phyloP scores from a whole-genome alignment of 768 basidiomycete species.

The Amanita brunnescens region DNA sequence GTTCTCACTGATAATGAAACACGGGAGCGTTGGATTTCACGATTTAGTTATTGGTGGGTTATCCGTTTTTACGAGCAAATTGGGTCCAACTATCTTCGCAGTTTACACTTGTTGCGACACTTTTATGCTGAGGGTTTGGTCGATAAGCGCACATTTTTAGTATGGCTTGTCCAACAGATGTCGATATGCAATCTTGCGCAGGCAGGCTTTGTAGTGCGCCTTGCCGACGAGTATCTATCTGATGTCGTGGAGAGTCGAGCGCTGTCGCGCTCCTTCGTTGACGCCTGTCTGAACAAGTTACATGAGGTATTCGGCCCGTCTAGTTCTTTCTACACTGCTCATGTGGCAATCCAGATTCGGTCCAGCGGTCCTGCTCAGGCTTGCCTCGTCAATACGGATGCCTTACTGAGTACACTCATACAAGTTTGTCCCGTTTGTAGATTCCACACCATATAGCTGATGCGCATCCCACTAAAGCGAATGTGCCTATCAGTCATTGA shows the following conservation, averaged over 20 bases:
- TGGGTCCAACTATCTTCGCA: slow-evolving; percentile 18
- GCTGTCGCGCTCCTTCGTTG: slow-evolving; percentile 58
- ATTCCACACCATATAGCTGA: not conserved
- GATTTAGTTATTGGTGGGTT: slow-evolving; percentile 68
- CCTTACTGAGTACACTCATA: slow-evolving; percentile 45
- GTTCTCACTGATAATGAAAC: slow-evolving; percentile 64
- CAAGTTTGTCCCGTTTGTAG: slow-evolving; percentile 37
- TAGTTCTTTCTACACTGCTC: not conserved
- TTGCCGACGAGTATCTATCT: slow-evolving; percentile 76
- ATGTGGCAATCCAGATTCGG: slow-evolving; percentile 35
- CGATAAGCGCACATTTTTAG: slow-evolving; percentile 66
- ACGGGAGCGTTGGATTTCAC: slow-evolving; percentile 68
- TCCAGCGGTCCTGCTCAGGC: slow-evolving; percentile 41
- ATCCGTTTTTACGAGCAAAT: not conserved
- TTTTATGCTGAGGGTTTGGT: slow-evolving; percentile 79
- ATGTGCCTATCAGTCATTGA: slow-evolving; percentile 66
- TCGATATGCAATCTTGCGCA: slow-evolving; percentile 73
- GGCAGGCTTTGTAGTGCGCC: slow-evolving; percentile 61
- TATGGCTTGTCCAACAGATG: slow-evolving; percentile 77
- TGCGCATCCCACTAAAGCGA: slow-evolving; percentile 32
- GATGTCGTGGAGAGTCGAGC: slow-evolving; percentile 62
- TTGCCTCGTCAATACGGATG: slow-evolving; percentile 45
- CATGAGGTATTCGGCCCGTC: slow-evolving; percentile 40
- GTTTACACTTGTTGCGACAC: slow-evolving; percentile 60
- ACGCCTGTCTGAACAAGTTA: slow-evolving; percentile 61